Base-by-base conservation (phyloP, 345 rosid genomes). In the Brassica nigra region DNA sequence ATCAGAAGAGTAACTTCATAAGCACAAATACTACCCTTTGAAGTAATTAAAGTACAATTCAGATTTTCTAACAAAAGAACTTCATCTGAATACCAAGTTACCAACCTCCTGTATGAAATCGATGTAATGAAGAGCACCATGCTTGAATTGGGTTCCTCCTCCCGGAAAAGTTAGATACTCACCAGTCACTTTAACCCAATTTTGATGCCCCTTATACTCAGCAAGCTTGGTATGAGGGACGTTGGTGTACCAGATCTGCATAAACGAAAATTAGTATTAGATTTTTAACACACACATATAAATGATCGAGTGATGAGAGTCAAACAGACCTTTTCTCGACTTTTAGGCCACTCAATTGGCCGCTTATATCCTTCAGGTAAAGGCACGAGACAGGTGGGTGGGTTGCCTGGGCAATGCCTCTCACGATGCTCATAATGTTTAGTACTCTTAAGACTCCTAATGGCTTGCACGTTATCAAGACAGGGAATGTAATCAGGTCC, bases 341-440 rank as follows among this genome's bases (percentile, higher is more conserved):
- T 95, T 75, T 78, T 90, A 29, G 99, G 98, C 99, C 98, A 93
- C 85, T 86, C 88, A 76, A 93, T 86, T 4, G 98, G 80, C 36
- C 78, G 88, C 82, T 31, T 90, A 76, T 95, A 95, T 77, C 95
- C 97, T 78, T 90, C 90, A 71, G 98, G 98, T 78, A 89, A 87
- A 79, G 92, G 81, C 69, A 93, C 97, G 31, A 95, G 93, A 74
- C 99, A 95, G 73, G 95, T 90, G n/a, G 97, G 97, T 44, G 97
- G 92, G 68, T 83, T 82, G 70, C 88, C 90, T 6, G 97, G 98
- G 66, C 99, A 95, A 82, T 93, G 99, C 87, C 99, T 88, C 88
- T 93, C 99, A 66, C 99, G 88, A 83, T 93, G 99, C 76, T 95
- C 97, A 67, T 95, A 95, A 82, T 95, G 98, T 83, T 88, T 95